phyloP scores from a whole-genome alignment of 2,329 filamentous ascomycete species.

The Corynespora cassiicola region DNA sequence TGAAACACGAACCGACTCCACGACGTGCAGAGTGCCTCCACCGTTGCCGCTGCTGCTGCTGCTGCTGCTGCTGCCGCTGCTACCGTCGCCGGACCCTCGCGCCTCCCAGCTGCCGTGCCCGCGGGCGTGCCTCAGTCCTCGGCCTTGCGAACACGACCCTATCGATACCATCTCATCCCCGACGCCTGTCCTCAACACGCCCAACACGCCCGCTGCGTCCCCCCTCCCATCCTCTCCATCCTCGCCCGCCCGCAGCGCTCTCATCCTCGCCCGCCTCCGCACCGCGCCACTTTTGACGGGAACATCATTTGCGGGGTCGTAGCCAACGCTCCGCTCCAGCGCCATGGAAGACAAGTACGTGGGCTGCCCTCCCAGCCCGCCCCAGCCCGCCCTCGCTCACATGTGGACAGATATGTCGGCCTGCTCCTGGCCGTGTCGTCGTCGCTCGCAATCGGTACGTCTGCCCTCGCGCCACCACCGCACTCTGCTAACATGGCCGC shows the following conservation, averaged over 20 bases:
- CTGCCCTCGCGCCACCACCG: neutral
- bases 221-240: conserved; percentile 1
- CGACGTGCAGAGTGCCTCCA: conserved; percentile 11
- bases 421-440: conserved; percentile 48
- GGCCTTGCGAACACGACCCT: conserved; percentile 11
- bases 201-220: conserved; percentile 1
- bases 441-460: conserved; percentile 48
- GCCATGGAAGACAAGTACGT: conserved; percentile 52
- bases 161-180: conserved; percentile 17
- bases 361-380: conserved; percentile 9
- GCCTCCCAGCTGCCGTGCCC: conserved; percentile 5
- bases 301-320: conserved; percentile 17
- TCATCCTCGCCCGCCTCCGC: conserved; percentile 2
- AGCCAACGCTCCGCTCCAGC: conserved; percentile 9
- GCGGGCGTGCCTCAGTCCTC: conserved; percentile 7
- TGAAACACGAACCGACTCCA: conserved; percentile 42
- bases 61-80: conserved; percentile 9
- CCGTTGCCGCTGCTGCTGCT: conserved; percentile 4
- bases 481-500: conserved; percentile 16
- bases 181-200: conserved; percentile 1
- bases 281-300: too few species aligned
- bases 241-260: conserved; percentile 3
- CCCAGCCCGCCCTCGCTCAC: conserved; percentile 25
- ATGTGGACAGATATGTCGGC: conserved; percentile 46
- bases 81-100: conserved; percentile 2